phyloP scores from a whole-genome alignment of 108 stramenopile genomes.

The Mayamaea pseudoterrestris region DNA sequence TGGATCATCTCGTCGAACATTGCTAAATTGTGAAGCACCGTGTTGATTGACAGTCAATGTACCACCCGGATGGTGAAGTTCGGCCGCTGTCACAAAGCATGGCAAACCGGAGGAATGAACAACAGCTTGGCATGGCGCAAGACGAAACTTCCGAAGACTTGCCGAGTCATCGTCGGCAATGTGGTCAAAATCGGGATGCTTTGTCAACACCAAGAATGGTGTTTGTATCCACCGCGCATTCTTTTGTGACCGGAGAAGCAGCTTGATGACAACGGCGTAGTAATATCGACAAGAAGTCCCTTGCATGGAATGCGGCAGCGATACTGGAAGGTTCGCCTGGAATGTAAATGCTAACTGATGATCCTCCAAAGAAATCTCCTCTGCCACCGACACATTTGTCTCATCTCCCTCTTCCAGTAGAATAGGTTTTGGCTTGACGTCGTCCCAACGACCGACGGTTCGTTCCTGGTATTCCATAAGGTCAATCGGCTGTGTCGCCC shows the following conservation, averaged over 20 bases:
- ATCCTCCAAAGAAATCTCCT: slow-evolving; percentile 7
- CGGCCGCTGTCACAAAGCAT: slow-evolving; percentile 28
- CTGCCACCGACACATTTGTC: neutral
- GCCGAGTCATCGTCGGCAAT: neutral
- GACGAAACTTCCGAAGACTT: neutral
- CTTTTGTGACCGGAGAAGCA: neutral
- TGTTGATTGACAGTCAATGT: slow-evolving; percentile 22
- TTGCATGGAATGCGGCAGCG: slow-evolving; percentile 26
- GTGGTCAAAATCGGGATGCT: neutral
- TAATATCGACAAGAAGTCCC: slow-evolving; percentile 36
- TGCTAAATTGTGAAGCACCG: neutral
- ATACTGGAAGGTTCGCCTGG: slow-evolving; percentile 31
- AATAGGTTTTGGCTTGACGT: slow-evolving; percentile 6
- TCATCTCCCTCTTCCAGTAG: neutral
- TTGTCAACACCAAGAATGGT: slow-evolving; percentile 2
- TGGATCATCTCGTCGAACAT: neutral
- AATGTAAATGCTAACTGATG: slow-evolving; percentile 33
- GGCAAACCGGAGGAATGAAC: slow-evolving; percentile 39
- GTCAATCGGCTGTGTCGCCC: slow-evolving; percentile 36
- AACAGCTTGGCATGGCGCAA: slow-evolving; percentile 13
- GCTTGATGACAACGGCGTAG: slow-evolving; percentile 24
- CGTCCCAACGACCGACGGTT: slow-evolving; percentile 12
- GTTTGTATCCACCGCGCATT: neutral
- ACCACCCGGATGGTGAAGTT: slow-evolving; percentile 24
- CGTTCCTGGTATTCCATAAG: slow-evolving; percentile 24